Evolutionary conservation across 371 early-diverging fungal species (phyloP), one percentile per base, ranked within the genome.

Genomic region (Rhizopus microsporus): DNA sequence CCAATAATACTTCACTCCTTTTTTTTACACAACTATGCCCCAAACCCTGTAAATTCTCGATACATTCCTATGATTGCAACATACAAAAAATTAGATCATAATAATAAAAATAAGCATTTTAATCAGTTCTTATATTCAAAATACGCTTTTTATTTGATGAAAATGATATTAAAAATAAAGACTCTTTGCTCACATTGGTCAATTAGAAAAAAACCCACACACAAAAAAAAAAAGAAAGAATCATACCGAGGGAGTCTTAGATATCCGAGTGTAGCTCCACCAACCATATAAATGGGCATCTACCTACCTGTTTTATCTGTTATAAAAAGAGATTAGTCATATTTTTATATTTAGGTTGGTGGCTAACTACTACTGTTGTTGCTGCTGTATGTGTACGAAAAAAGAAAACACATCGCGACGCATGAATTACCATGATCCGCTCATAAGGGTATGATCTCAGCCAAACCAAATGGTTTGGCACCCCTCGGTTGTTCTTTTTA

Each of bases 371-470:
- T 23, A 23, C 23, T 46, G 30, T 46, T 5, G 5, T 5, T 23
- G 8, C 17, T 29, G 29, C 17, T 9, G 15, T 50, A 7, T 32
- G 32, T 16, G 42, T 43, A 54, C 35, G 49, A 31, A 43, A 54
- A 43, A 37, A 40, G 53, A 49, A 38, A 56, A 65, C 56, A 66
- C 64, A 68, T 74, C 67, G 65, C 75, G 66, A 57, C 75, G 75
- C 75, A 68, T 68, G 75, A 59, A 71, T 71, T 74, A 71, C 57
- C 71, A 68, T 68, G 75, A 61, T 74, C 75, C 63, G 75, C 69
- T 74, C 54, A 56, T 68, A 71, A 71, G 75, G 68, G 71, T 71
- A 50, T 67, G 44, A 65, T 74, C 74, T 74, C 74, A 74, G 74
- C 74, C 71, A 54, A 54, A 57, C 31, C 9, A 37, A 45, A 46